Percentiles rank a stretch among this genome's conserved stretches.
Conservation (phyloP, 2,329 filamentous ascomycete genomes). For the Bisporella sp. region DNA sequence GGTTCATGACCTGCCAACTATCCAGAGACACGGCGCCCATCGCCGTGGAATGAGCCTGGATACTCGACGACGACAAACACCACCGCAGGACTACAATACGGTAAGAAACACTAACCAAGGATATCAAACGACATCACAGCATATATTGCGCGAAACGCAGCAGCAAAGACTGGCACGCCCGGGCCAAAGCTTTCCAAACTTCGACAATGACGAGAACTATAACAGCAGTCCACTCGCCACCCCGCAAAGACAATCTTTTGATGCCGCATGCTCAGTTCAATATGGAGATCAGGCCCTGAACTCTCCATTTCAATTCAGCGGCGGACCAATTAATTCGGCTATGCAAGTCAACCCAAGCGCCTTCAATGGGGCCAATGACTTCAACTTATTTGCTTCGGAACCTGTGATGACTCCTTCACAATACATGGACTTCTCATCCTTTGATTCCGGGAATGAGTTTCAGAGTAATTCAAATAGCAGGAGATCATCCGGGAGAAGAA, state of each 20-base stretch:
- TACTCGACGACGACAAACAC: constrained; percentile 54
- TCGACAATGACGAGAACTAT: constrained; percentile 43
- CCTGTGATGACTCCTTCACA: constrained; percentile 21
- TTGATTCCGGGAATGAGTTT: constrained; percentile 16
- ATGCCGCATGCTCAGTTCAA: constrained; percentile 33
- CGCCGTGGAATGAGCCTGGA: constrained; percentile 82
- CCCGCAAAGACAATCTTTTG: constrained; percentile 47
- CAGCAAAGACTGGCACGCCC: constrained; percentile 78
- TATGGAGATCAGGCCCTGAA: constrained; percentile 19
- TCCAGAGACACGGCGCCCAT: constrained; percentile 52
- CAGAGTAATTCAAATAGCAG: constrained; percentile 19
- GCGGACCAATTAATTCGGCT: constrained; percentile 38
- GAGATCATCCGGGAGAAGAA: constrained; percentile 34
- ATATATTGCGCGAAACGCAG: constrained; percentile 84
- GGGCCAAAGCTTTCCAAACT: constrained; percentile 41
- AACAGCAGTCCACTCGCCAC: constrained; percentile 49
- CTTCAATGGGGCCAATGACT: constrained; percentile 23
- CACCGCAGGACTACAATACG: constrained; percentile 24
- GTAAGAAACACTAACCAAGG: constrained; percentile 53
- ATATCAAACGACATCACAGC: constrained; percentile 53
- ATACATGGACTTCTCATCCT: constrained; percentile 26
- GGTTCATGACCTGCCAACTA: constrained; percentile 57
- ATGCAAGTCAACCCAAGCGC: constrained; percentile 29
- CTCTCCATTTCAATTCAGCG: constrained; percentile 21
- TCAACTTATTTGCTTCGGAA: constrained; percentile 22